Percentiles rank a stretch among this genome's conserved stretches.
Evolutionary conservation across 495 filamentous ascomycete species (phyloP).

Genomic region (Friedmanniomyces simplex): DNA sequence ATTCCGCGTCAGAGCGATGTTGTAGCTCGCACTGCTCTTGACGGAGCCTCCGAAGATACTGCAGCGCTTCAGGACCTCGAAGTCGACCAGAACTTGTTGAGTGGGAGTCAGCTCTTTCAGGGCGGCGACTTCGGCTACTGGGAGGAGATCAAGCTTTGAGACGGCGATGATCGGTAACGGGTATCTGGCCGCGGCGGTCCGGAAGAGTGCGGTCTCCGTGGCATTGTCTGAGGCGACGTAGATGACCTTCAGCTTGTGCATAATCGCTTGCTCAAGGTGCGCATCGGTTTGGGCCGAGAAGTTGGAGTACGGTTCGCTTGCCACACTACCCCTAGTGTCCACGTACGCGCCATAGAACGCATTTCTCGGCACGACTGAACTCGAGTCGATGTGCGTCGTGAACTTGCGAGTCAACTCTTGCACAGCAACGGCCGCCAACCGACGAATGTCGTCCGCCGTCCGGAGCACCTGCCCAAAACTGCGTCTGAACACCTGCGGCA

Average conservation of each 20-base stretch:
- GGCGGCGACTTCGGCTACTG: conserved; percentile 19
- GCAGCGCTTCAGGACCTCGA: conserved; percentile 29
- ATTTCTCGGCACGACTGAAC: conserved; percentile 20
- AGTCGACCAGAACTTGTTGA: conserved; percentile 33
- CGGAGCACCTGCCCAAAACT: conserved; percentile 11
- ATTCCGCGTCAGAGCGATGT: conserved; percentile 30
- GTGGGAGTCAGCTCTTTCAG: conserved; percentile 25
- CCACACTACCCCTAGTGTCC: conserved; percentile 10
- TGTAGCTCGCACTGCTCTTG: conserved; percentile 30
- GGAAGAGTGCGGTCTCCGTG: conserved; percentile 19
- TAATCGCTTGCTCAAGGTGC: conserved; percentile 4
- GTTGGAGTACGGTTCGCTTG: conserved; percentile 1
- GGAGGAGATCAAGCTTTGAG: conserved; percentile 20
- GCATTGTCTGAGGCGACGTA: conserved; percentile 27
- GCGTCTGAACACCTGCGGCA: conserved; percentile 10
- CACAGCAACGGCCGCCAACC: conserved; percentile 17
- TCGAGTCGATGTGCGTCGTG: background rate
- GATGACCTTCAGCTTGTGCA: conserved; percentile 18
- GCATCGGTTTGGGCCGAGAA: conserved; percentile 13
- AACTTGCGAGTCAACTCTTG: conserved; percentile 23
- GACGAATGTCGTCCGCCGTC: background rate
- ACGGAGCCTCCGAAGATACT: conserved; percentile 26
- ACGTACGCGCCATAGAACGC: conserved; percentile 22
- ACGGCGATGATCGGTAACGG: conserved; percentile 24
- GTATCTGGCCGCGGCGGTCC: conserved; percentile 5